Percentiles rank a stretch among this genome's conserved stretches.
Conservation (phyloP, 2,329 filamentous ascomycete genomes). For the Cercospora nicotianae region DNA sequence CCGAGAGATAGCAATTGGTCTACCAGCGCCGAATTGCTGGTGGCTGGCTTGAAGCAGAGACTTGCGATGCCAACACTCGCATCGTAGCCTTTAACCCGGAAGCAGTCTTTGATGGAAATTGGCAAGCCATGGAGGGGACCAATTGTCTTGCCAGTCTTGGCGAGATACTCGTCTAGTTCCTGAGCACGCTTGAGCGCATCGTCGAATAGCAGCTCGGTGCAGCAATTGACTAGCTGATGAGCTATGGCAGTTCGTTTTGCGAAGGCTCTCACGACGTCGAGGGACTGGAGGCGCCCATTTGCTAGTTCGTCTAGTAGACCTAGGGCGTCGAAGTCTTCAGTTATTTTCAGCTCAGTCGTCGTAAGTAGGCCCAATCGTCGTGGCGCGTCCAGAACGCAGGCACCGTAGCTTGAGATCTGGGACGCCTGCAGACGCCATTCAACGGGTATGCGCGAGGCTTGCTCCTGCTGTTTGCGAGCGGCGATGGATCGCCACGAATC, state of each 20-base stretch:
- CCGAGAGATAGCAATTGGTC: constrained; percentile 49
- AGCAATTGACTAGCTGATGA: constrained; percentile 49
- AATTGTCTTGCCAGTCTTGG: constrained; percentile 40
- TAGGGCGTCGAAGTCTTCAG: constrained; percentile 54
- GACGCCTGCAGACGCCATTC: constrained; percentile 45
- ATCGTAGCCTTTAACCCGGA: constrained; percentile 41
- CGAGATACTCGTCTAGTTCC: constrained; percentile 44
- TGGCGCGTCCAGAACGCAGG: constrained; percentile 51
- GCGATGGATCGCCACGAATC: constrained; percentile 45
- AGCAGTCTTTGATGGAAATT: constrained; percentile 41
- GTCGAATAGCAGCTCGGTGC: constrained; percentile 45
- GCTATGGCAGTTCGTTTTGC: constrained; percentile 51
- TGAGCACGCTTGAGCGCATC: constrained; percentile 42
- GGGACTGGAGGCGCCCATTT: constrained; percentile 25
- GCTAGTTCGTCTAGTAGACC: constrained; percentile 41
- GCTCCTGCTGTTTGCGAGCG: constrained; percentile 45
- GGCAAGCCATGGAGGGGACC: constrained; percentile 49
- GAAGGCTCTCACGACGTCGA: constrained; percentile 41
- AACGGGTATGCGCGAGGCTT: constrained; percentile 44
- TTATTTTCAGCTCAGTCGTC: constrained; percentile 55
- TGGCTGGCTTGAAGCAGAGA: constrained; percentile 52
- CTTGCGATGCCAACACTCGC: constrained; percentile 45
- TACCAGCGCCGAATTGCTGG: constrained; percentile 52
- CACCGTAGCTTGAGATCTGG: constrained; percentile 25
- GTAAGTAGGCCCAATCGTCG: constrained; percentile 55